phyloP scores from a whole-genome alignment of 2,329 filamentous ascomycete genomes.

The Pseudocercospora eumusae region DNA sequence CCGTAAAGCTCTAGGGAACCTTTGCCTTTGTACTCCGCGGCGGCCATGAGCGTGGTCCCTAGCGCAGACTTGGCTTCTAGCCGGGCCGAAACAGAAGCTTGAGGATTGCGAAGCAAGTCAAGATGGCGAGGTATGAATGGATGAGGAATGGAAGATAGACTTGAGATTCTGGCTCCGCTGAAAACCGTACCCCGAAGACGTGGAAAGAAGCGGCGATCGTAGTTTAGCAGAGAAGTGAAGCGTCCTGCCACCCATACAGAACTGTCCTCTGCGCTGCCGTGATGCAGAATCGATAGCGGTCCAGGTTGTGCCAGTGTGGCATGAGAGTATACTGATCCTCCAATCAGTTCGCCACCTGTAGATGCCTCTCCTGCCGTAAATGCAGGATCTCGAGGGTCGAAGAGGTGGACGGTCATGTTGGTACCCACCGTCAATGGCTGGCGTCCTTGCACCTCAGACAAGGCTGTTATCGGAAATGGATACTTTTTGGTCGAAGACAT shows the following conservation, averaged over 20 bases:
- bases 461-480: slow-evolving; percentile 77
- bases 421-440: slow-evolving; percentile 83
- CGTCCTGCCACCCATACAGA: slow-evolving; percentile 88
- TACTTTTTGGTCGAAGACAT: slow-evolving; percentile 70
- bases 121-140: slow-evolving; percentile 65
- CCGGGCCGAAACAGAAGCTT: slow-evolving; percentile 54
- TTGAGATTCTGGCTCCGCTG: slow-evolving; percentile 77
- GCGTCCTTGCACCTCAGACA: slow-evolving; percentile 68
- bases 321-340: slow-evolving; percentile 53
- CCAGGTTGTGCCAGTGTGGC: slow-evolving; percentile 77
- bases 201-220: slow-evolving; percentile 84
- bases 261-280: slow-evolving; percentile 62
- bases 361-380: slow-evolving; percentile 21
- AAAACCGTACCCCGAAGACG: slow-evolving; percentile 75
- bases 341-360: slow-evolving; percentile 33
- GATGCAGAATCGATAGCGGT: slow-evolving; percentile 78
- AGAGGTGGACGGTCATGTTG: slow-evolving; percentile 75
- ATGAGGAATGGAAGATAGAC: slow-evolving; percentile 68
- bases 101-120: slow-evolving; percentile 57
- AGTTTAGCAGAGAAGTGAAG: slow-evolving; percentile 85
- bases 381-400: slow-evolving; percentile 66
- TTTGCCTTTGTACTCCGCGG: slow-evolving; percentile 88
- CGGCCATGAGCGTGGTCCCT: slow-evolving; percentile 72
- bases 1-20: slow-evolving; percentile 88
- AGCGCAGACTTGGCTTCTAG: slow-evolving; percentile 55